Evolutionary conservation across 2,329 filamentous ascomycete species (phyloP).

Genomic region (Verruconis gallopava): DNA sequence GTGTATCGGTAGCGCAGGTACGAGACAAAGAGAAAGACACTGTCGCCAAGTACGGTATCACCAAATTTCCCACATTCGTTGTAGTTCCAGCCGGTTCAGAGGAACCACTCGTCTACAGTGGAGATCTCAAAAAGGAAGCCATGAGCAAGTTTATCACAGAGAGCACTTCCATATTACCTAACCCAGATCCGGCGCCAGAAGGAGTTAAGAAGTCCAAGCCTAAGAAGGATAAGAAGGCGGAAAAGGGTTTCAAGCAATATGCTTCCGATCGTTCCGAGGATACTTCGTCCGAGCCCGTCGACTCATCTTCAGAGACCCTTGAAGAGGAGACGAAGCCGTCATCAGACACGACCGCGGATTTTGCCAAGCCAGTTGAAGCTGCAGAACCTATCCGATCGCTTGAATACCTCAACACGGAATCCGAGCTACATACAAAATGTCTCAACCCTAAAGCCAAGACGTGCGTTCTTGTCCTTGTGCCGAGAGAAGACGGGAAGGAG

Average conservation of each 20-base stretch:
- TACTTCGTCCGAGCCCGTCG: slow-evolving; percentile 1
- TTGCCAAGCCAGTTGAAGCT: slow-evolving; percentile 36
- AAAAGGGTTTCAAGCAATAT: slow-evolving; percentile 8
- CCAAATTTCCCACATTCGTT: slow-evolving; percentile 66
- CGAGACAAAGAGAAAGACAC: slow-evolving; percentile 64
- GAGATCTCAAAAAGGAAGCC: slow-evolving; percentile 71
- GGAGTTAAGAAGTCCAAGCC: slow-evolving; percentile 32
- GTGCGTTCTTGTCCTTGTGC: slow-evolving; percentile 67
- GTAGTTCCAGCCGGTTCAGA: slow-evolving; percentile 60
- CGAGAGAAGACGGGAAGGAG: slow-evolving; percentile 32
- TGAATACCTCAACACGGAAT: slow-evolving; percentile 47
- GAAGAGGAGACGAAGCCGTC: slow-evolving; percentile 35
- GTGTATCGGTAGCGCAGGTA: slow-evolving; percentile 68
- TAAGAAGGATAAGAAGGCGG: slow-evolving; percentile 23
- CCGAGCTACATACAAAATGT: slow-evolving; percentile 57
- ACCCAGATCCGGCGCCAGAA: slow-evolving; percentile 42
- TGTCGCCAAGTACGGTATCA: slow-evolving; percentile 61
- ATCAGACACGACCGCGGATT: slow-evolving; percentile 36
- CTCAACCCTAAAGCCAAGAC: slow-evolving; percentile 64
- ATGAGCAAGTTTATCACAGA: slow-evolving; percentile 76
- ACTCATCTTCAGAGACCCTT: slow-evolving; percentile 1
- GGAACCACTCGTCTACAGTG: slow-evolving; percentile 60
- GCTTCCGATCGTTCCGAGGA: not conserved
- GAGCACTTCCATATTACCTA: slow-evolving; percentile 64
- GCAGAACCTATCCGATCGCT: slow-evolving; percentile 48